phyloP scores from a whole-genome alignment of 2,329 filamentous ascomycete species.

The Paecilomyces sp. region DNA sequence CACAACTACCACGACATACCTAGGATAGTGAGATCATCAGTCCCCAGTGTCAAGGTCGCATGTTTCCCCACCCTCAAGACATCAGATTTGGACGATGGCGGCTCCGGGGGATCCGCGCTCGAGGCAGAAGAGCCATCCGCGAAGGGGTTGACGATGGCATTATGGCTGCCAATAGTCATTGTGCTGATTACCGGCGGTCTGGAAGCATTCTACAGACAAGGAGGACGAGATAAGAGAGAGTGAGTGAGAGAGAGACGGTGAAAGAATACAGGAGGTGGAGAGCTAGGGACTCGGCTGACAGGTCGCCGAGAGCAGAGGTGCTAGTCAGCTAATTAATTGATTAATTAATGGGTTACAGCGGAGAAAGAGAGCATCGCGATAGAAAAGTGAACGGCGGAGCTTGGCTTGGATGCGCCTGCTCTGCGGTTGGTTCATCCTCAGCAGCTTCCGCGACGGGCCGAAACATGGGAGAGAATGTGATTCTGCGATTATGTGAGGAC shows the following conservation, averaged over 20 bases:
- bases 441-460: neutral
- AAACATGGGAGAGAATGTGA: neutral
- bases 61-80: conserved; percentile 51
- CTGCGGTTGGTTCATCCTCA: neutral
- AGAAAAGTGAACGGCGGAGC: neutral
- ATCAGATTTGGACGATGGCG: conserved; percentile 30
- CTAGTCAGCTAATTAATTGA: neutral
- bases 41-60: conserved; percentile 54
- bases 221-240: conserved; percentile 5
- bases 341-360: neutral
- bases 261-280: conserved; percentile 1
- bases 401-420: neutral
- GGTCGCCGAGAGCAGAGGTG: neutral
- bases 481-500: neutral
- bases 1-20: conserved; percentile 33
- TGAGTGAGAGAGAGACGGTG: conserved; percentile 1
- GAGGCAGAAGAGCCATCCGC: conserved; percentile 16
- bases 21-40: conserved; percentile 53
- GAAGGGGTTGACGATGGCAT: conserved; percentile 11
- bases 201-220: conserved; percentile 7
- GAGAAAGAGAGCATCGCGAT: conserved; percentile 4
- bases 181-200: conserved; percentile 1
- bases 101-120: conserved; percentile 22
- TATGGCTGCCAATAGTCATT: conserved; percentile 1
- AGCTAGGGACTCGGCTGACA: conserved; percentile 11